Percentiles rank a stretch among this genome's conserved stretches.
phyloP scores from a whole-genome alignment of 73 alveolate genomes.

The Breviolum minutum region DNA sequence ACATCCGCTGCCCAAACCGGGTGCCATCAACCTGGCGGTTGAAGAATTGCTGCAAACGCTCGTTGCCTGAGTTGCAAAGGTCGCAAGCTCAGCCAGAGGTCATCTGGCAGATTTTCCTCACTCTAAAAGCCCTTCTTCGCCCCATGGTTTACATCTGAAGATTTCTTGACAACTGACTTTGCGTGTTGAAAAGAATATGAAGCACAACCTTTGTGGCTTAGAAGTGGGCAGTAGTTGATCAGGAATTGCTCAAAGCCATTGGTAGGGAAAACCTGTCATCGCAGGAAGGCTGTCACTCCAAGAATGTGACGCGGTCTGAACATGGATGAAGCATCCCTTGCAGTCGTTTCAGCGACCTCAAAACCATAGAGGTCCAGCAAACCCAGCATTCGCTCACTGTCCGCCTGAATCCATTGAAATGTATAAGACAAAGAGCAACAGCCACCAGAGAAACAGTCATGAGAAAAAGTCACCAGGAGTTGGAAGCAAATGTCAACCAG shows the following conservation, averaged over 20 bases:
- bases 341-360: constrained; percentile 95
- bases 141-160: not conserved
- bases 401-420: not conserved
- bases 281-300: not conserved
- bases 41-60: constrained; percentile 94
- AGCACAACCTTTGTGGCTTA: not conserved
- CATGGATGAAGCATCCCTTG: not conserved
- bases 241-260: constrained; percentile 99
- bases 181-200: not conserved
- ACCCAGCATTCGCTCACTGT: constrained; percentile 97
- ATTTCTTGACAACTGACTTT: too few species aligned
- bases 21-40: constrained; percentile 70
- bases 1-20: not conserved
- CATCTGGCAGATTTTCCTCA: not conserved
- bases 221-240: constrained; percentile 96
- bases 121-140: too few species aligned
- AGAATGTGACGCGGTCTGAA: not conserved
- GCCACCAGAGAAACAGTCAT: not conserved
- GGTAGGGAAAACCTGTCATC: constrained; percentile 96
- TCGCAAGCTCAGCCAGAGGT: not conserved
- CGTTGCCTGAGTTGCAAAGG: constrained; percentile 43
- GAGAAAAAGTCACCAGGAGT: too few species aligned
- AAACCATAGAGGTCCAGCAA: constrained; percentile 99
- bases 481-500: not conserved
- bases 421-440: not conserved